These are phyloP conservation scores for Nakaseomyces bracarensis DNA, from an alignment of 1,139 yeast genomes.

Conservation along the genomic window DNA sequence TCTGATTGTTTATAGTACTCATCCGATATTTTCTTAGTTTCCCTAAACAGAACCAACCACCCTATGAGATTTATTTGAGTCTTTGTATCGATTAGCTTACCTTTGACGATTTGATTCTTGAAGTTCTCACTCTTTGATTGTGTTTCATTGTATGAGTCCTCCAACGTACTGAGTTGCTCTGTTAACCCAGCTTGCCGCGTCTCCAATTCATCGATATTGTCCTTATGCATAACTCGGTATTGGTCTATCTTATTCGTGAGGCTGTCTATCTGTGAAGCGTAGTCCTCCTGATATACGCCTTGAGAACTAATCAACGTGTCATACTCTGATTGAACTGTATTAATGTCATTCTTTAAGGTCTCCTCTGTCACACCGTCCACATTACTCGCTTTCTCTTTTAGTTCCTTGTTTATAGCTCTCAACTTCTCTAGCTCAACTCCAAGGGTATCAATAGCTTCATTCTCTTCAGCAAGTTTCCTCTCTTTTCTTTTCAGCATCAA, in stretches of 20 bases:
- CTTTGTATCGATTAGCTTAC: neutral
- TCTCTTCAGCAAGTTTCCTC: slow-evolving; percentile 54
- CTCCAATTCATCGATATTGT: neutral
- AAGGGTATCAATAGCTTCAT: slow-evolving; percentile 32
- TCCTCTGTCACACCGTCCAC: neutral
- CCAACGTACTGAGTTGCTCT: neutral
- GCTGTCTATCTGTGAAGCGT: neutral
- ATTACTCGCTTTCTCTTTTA: neutral
- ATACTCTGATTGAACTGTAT: neutral
- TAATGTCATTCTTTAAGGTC: neutral
- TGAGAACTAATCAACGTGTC: neutral
- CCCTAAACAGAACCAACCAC: neutral
- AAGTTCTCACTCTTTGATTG: neutral
- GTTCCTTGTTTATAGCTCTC: neutral
- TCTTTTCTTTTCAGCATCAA: slow-evolving; percentile 58
- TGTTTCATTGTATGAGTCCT: neutral
- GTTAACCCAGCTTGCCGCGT: neutral
- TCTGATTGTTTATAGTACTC: slow-evolving; percentile 1
- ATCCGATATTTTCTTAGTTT: neutral
- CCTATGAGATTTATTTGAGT: neutral
- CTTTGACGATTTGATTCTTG: neutral
- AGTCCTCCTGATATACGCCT: neutral
- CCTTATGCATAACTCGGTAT: neutral
- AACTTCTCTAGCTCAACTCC: neutral
- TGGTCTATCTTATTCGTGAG: neutral